Evolutionary conservation across 176 grass and related monocot species (phyloP), one percentile per base, ranked within the genome.

Genomic region (Musa itinerans): DNA sequence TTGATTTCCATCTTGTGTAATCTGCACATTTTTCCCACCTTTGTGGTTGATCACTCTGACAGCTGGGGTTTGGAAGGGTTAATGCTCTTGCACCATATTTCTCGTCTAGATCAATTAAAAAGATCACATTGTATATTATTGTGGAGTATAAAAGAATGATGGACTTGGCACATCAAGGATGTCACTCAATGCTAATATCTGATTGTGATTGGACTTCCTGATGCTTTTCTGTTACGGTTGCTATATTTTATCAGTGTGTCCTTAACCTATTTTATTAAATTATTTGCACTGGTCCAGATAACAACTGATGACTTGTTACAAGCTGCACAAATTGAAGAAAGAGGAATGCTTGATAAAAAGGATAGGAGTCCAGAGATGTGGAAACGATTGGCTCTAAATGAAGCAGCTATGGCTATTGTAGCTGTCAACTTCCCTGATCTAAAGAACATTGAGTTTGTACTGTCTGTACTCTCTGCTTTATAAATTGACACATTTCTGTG

Each of bases 261-360:
- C 34, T 43, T 43, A 43, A 43, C 19, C 12, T 24, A 13, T 23
- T 53, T 50, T 16, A n/a, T 71, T 23, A 51, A 6, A 48, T 76
- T 72, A 43, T 62, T 61, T 72, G 22, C 20, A 54, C 10, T 66
- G 34, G 21, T 52, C 22, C 57, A 80, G 78, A 80, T 80, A 73
- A 80, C 78, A 73, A 80, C 78, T 80, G 78, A 80, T 34, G 78
- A 80, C 69, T 72, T 80, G 34, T 73, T 80, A 23, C 78, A 80
- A 80, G 78, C 78, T 73, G 78, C 78, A 80, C 78, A 80, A 73
- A 80, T 80, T 73, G 78, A 80, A 64, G 78, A 80, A 73, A 80
- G 78, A 64, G 78, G 78, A 63, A 73, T 80, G 34, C 78, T 80
- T 53, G 78, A 80, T 29, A 80, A 20, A 57, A 80, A 80, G 43